phyloP scores from a whole-genome alignment of 163 green algal species.

The Chlorella variabilis region DNA sequence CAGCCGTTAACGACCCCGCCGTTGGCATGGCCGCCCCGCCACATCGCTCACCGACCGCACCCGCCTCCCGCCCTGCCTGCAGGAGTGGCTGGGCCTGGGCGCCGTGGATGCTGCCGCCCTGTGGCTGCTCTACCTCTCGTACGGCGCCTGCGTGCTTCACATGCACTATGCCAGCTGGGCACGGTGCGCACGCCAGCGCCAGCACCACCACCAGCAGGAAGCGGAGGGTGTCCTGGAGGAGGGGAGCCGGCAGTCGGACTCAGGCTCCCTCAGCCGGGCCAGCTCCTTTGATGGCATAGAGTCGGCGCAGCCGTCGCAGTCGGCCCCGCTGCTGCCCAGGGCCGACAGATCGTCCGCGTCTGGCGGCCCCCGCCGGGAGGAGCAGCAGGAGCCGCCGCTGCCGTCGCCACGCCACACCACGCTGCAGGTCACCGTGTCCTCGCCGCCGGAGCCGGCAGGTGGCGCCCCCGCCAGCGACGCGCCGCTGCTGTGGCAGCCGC shows the following conservation, averaged over 20 bases:
- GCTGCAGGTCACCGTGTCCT: neutral
- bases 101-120: constrained; percentile 42
- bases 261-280: neutral
- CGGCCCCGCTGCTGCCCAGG: neutral
- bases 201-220: constrained; percentile 26
- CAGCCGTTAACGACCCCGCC: no score
- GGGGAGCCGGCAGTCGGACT: neutral
- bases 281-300: constrained; percentile 24
- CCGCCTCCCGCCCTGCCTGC: constrained; percentile 7
- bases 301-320: neutral
- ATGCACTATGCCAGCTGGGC: constrained; percentile 31
- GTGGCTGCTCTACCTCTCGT: constrained; percentile 66
- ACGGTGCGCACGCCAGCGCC: neutral
- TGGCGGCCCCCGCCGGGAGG: neutral
- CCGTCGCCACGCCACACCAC: neutral
- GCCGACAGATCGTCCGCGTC: neutral
- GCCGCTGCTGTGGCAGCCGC: constrained; percentile 47
- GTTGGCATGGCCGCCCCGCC: no score
- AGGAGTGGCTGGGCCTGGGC: constrained; percentile 65
- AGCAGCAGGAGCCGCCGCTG: neutral
- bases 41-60: no score
- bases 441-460: neutral
- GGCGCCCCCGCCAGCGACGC: no score
- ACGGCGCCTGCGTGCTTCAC: constrained; percentile 56
- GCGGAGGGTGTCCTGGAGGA: neutral